Base-by-base conservation (phyloP, 352 stramenopile genomes). In the Phytophthora podocarpi region DNA sequence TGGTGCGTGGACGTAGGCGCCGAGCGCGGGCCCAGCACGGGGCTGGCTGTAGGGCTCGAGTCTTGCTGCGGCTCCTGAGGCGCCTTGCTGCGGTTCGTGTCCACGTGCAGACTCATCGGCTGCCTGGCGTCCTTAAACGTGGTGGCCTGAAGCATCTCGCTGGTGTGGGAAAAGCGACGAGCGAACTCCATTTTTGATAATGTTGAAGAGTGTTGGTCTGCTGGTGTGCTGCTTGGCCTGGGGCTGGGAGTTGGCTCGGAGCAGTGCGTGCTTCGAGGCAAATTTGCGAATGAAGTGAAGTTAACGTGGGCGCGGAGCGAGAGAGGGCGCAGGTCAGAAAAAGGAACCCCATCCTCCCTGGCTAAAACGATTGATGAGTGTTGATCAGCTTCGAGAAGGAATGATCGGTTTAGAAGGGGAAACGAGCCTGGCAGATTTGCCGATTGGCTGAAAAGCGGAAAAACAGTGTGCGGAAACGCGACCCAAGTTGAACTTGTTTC, bases 51-150 rank as follows among this genome's bases (percentile, higher is more conserved):
- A 0, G 68, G 68, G 13, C 53, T 76, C 0, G 41, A 28, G 47
- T 64, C 50, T 7, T 64, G 49, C 35, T 65, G 54, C 15, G 49
- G 61, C 51, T 78, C 49, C 53, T 59, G 57, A 31, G 60, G 18
- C 12, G 28, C 34, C 55, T 59, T 75, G 36, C 64, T 59, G 15
- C 72, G 52, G 55, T 57, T 78, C 21, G 80, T 88, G 72, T 90
- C 74, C n/a, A 88, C 78, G 20, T 65, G 67, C 7, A 84, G 59
- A n/a, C 57, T 42, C 23, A 48, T 26, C 18, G 70, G 54, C 15
- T 74, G 72, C 26, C 39, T 54, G n/a, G 66, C 60, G 45, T 71
- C 59, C 20, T 67, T 70, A 2, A 21, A 59, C 24, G 47, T 62
- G 1, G 68, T 52, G 40, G 58, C 35, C 52, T 67, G 64, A 34